Conservation (phyloP, 1,139 yeast genomes). For the Starmera stellimalicola region DNA sequence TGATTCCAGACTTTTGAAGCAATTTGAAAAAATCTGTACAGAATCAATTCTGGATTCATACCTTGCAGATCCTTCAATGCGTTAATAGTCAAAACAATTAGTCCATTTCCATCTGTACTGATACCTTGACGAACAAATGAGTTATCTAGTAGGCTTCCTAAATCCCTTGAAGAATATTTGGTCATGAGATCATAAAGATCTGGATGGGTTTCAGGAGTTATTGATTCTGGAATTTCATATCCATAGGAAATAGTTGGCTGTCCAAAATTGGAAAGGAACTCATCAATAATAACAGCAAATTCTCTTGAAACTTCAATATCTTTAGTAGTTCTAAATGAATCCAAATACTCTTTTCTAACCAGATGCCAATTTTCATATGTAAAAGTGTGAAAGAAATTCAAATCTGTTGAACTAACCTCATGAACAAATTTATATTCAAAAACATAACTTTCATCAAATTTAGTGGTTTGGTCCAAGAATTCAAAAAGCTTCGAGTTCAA, state of each 20-base stretch:
- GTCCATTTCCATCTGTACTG: constrained; percentile 65
- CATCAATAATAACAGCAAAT: constrained; percentile 14
- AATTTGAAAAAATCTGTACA: constrained; percentile 57
- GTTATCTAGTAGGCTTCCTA: constrained; percentile 33
- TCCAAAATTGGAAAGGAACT: constrained; percentile 25
- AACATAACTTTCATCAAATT: constrained; percentile 13
- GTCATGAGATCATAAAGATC: constrained; percentile 68
- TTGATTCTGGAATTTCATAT: constrained; percentile 43
- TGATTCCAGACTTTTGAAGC: constrained; percentile 69
- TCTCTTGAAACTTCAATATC: constrained; percentile 10
- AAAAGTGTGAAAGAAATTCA: constrained; percentile 54
- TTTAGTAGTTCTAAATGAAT: constrained; percentile 19
- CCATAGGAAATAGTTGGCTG: constrained; percentile 36
- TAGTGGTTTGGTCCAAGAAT: constrained; percentile 34
- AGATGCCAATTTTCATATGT: constrained; percentile 52
- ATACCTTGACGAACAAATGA: constrained; percentile 55
- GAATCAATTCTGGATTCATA: constrained; percentile 45
- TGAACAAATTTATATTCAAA: constrained; percentile 8
- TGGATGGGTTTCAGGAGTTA: constrained; percentile 38
- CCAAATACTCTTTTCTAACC: constrained; percentile 34
- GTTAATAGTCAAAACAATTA: constrained; percentile 45
- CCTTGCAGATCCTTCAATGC: constrained; percentile 28
- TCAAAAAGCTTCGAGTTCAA: constrained; percentile 36
- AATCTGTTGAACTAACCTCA: constrained; percentile 27
- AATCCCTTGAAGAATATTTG: constrained; percentile 48